Conservation (phyloP, 495 filamentous ascomycete species). For the Neurospora pannonica region DNA sequence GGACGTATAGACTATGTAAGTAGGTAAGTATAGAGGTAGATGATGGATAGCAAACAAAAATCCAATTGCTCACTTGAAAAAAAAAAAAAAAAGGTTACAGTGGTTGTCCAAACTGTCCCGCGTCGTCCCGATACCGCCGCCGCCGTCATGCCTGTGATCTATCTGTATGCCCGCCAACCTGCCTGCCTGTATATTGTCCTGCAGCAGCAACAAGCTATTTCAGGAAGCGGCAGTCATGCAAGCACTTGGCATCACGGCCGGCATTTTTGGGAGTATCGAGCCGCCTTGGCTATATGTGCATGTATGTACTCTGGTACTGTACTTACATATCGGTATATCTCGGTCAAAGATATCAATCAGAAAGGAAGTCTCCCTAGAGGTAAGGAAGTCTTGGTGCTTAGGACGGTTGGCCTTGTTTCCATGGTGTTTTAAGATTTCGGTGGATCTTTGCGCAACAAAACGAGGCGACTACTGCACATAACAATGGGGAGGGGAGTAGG, state of each 20-base stretch:
- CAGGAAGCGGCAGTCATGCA: neutral
- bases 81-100: neutral
- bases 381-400: neutral
- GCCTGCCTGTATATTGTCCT: neutral
- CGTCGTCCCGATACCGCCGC: neutral
- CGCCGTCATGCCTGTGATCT: neutral
- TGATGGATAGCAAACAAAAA: neutral
- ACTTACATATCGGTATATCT: too few species aligned
- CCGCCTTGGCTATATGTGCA: neutral
- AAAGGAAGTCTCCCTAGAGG: neutral
- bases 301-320: too few species aligned
- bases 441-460: neutral
- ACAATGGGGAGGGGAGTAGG: neutral
- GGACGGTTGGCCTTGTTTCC: neutral
- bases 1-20: neutral
- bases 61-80: neutral
- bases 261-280: neutral
- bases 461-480: neutral
- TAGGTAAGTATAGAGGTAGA: neutral
- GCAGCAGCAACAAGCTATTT: neutral
- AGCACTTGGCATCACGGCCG: neutral
- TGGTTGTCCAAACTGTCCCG: neutral
- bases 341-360: neutral
- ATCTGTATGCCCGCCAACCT: neutral
- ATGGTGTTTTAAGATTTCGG: too few species aligned